Conservation (phyloP, 1,284 basidiomycete genomes). For the Cryptococcus deneoformans region DNA sequence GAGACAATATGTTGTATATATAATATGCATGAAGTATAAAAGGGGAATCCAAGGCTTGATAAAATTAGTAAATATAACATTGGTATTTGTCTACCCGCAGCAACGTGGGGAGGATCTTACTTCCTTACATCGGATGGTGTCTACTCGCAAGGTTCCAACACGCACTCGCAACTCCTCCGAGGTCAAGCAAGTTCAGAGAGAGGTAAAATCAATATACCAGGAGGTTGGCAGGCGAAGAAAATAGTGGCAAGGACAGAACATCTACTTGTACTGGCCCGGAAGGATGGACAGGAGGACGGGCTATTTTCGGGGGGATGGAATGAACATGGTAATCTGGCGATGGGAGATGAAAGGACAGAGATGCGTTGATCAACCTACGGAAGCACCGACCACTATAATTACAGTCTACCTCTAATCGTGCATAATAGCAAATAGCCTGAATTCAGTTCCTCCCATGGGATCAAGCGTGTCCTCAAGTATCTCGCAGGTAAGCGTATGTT, state of each 20-base stretch:
- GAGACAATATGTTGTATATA: too few relatives aligned
- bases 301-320: conserved; percentile 91
- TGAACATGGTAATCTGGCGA: conserved; percentile 86
- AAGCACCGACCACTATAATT: conserved; percentile 10
- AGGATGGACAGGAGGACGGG: conserved; percentile 34
- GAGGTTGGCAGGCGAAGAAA: conserved; percentile 27
- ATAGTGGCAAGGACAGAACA: conserved; percentile 77
- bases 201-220: conserved; percentile 7
- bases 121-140: conserved; percentile 47
- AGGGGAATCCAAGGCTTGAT: too few relatives aligned
- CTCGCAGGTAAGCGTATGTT: conserved; percentile 34
- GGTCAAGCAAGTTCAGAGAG: neutral
- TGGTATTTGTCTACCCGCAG: conserved; percentile 49
- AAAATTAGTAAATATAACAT: too few relatives aligned
- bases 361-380: conserved; percentile 42
- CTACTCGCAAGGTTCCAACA: conserved; percentile 62
- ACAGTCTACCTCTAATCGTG: conserved; percentile 4
- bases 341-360: conserved; percentile 57
- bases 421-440: conserved; percentile 22
- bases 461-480: conserved; percentile 26
- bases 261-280: conserved; percentile 53
- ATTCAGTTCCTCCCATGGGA: conserved; percentile 24
- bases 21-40: too few relatives aligned
- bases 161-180: conserved; percentile 62
- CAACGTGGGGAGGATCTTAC: conserved; percentile 84